Percentiles rank a stretch among this genome's conserved stretches.
phyloP scores from a whole-genome alignment of 73 alveolate species.

The Paramecium biaurelia region DNA sequence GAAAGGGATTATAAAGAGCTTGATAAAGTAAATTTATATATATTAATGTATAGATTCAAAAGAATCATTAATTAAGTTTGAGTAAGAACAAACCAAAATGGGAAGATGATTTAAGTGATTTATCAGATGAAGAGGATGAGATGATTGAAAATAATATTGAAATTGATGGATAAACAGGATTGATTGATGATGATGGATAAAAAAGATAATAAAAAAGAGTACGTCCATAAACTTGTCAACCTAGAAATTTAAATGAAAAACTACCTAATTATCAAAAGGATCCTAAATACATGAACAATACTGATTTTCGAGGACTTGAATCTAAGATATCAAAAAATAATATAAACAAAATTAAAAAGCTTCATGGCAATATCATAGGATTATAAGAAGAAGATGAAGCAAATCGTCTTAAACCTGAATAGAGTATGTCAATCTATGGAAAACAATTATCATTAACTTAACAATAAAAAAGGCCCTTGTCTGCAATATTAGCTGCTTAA shows the following conservation, averaged over 20 bases:
- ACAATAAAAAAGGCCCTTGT: background rate
- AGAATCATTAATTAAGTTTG: background rate
- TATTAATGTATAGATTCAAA: background rate
- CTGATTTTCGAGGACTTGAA: conserved; percentile 53
- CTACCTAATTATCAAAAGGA: background rate
- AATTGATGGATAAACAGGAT: conserved; percentile 2
- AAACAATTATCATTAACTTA: background rate
- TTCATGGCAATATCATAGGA: conserved; percentile 9
- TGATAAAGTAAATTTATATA: background rate
- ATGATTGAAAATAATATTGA: background rate
- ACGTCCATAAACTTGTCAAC: background rate
- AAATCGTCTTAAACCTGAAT: background rate
- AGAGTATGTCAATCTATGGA: conserved; percentile 35
- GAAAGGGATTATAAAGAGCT: conserved; percentile 17
- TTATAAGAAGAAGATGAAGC: conserved; percentile 32
- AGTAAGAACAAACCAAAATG: background rate
- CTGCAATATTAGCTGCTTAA: conserved; percentile 35
- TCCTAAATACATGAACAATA: background rate
- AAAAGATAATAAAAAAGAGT: background rate
- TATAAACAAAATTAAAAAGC: background rate
- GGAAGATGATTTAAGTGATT: conserved; percentile 33
- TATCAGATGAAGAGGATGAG: background rate
- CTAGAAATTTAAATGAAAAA: background rate
- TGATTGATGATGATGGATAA: background rate
- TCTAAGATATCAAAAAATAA: background rate